phyloP scores from a whole-genome alignment of 805 yeast genomes.

The Priceomyces haplophilus region DNA sequence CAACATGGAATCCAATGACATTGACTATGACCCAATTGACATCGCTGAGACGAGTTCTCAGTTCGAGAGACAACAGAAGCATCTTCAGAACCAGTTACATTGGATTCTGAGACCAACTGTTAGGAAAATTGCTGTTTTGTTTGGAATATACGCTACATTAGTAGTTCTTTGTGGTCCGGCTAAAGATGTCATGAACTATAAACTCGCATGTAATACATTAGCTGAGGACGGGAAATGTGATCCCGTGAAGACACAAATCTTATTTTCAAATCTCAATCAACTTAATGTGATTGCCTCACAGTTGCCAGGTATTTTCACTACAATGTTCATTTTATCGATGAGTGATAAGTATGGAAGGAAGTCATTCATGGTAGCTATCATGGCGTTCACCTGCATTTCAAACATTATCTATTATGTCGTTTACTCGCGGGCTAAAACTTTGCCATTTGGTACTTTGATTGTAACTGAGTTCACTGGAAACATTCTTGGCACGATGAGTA shows the following conservation, averaged over 20 bases:
- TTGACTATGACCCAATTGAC: no score
- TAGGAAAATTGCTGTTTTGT: conserved; percentile 37
- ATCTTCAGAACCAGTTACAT: conserved; percentile 8
- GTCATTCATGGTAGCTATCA: conserved; percentile 17
- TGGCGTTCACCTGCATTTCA: conserved; percentile 11
- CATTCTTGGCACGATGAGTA: conserved; percentile 55
- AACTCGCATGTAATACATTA: conserved; percentile 26
- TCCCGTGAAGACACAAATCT: conserved; percentile 27
- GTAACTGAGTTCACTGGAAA: conserved; percentile 42
- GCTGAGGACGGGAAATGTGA: conserved; percentile 21
- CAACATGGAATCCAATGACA: no score
- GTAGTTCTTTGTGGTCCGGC: conserved; percentile 31
- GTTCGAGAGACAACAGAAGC: conserved; percentile 29
- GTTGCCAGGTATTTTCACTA: conserved; percentile 25
- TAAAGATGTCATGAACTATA: conserved; percentile 33
- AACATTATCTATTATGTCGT: neutral
- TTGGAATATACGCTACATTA: conserved; percentile 41
- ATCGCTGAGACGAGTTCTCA: no score
- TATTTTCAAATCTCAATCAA: conserved; percentile 47
- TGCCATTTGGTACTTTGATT: conserved; percentile 32
- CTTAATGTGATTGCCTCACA: conserved; percentile 48
- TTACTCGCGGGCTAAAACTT: conserved; percentile 14
- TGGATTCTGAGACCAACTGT: conserved; percentile 57
- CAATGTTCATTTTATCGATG: conserved; percentile 44
- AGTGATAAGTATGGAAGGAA: conserved; percentile 33